These are phyloP conservation scores for Entomortierella lignicola DNA, from an alignment of 192 early-diverging fungal species.

Conservation along the genomic window DNA sequence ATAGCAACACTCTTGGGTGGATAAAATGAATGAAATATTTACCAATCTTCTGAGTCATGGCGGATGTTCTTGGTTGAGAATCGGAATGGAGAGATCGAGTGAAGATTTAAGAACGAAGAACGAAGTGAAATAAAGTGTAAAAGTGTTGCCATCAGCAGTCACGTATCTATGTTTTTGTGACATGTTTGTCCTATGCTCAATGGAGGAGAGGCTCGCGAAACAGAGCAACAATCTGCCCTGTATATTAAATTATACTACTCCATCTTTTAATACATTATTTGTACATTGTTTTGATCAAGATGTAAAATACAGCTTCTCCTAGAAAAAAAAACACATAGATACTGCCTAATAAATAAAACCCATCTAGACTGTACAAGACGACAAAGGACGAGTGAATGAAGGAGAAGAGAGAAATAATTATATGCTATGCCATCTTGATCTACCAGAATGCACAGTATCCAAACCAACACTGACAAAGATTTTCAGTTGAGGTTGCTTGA, in stretches of 20 bases:
- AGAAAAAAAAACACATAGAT: too few species aligned
- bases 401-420: background rate
- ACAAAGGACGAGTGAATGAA: background rate
- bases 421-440: background rate
- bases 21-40: background rate
- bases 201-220: too few species aligned
- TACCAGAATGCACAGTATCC: slow-evolving; percentile 71
- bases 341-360: too few species aligned
- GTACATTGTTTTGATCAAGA: too few species aligned
- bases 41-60: slow-evolving; percentile 54
- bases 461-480: slow-evolving; percentile 83
- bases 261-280: too few species aligned
- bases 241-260: too few species aligned
- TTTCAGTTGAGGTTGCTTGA: slow-evolving; percentile 91
- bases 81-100: slow-evolving; percentile 18
- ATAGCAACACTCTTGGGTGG: background rate
- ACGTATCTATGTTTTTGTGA: too few species aligned
- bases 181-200: too few species aligned
- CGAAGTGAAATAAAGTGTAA: background rate
- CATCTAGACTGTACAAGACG: background rate
- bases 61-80: slow-evolving; percentile 20
- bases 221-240: too few species aligned
- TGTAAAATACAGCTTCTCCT: too few species aligned
- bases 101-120: background rate
- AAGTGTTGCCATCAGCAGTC: slow-evolving; percentile 36